These are phyloP conservation scores for Anisogramma anomala DNA, from an alignment of 2,329 filamentous ascomycete species.

Conservation along the genomic window DNA sequence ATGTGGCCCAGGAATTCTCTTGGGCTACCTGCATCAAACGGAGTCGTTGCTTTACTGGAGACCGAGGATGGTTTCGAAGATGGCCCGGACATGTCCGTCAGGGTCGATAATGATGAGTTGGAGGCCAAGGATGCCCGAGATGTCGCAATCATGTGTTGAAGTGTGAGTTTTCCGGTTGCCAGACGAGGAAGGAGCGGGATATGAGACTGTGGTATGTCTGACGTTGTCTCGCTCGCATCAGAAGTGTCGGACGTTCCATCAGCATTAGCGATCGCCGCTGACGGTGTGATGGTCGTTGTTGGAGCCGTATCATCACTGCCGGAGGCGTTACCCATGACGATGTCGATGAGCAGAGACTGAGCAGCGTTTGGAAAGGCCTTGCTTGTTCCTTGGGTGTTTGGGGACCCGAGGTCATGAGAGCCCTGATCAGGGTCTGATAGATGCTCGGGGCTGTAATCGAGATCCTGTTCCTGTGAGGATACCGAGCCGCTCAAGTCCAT, in stretches of 20 bases:
- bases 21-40: conserved; percentile 34
- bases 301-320: not conserved
- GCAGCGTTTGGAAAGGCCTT: not conserved
- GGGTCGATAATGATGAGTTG: conserved; percentile 39
- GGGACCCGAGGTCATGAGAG: not conserved
- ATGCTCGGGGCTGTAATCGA: too few relatives aligned
- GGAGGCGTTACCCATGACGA: not conserved
- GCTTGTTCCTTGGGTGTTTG: not conserved
- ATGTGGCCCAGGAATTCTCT: conserved; percentile 21
- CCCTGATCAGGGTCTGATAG: not conserved
- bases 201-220: not conserved
- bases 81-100: conserved; percentile 44
- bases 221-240: not conserved
- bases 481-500: not conserved
- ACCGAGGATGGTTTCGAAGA: conserved; percentile 41
- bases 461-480: not conserved
- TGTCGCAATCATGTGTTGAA: conserved; percentile 13
- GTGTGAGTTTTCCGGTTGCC: conserved; percentile 10
- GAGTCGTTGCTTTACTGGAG: conserved; percentile 55
- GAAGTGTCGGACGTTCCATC: not conserved
- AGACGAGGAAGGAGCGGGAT: not conserved
- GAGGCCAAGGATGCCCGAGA: conserved; percentile 35
- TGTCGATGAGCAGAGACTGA: not conserved
- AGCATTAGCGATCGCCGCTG: not conserved
- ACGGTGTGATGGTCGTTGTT: not conserved